Base-by-base conservation (phyloP, 768 basidiomycete species). In the Mycena albidolilacea region DNA sequence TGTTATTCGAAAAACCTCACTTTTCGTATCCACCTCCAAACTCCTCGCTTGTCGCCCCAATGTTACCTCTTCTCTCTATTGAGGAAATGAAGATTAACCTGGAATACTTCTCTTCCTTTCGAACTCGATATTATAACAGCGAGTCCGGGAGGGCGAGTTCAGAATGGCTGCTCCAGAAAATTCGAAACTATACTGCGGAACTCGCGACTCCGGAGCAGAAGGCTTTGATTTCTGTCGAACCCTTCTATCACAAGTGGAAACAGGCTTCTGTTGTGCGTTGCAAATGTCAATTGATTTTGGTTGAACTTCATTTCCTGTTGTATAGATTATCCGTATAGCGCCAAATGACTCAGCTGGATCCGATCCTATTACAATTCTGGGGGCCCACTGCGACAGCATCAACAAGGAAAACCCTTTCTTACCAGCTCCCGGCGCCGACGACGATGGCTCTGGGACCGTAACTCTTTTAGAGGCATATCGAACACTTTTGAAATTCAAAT, bases 381-480 rank as follows among this genome's bases (percentile, higher is more conserved):
- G 75, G 2, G 80, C 78, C 17, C 81, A 82, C 19, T 75, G 79
- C 44, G 81, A 80, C 62, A 81, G 77, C 6, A 74, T 75, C 30
- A 79, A 81, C 52, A 72, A 77, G 35, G 57, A 50, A 0, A 77
- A 79, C n/a, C 77, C 14, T 67, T 76, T 5, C 72, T 14, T 78
- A 19, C 77, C 76, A 11, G 80, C 80, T 7, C 83, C 82, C 30
- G 30, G 30, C 30, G 30, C 30, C 30, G 30, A 30, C 30, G 30
- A 30, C 30, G 30, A 30, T 30, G 84, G 83, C 9, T 79, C 84
- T 46, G 88, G 89, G 59, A 83, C 87, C 0, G 86, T 89, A 48
- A 86, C 85, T 30, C 86, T 90, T 19, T 80, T 89, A 11, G 89
- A 89, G 76, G 84, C 86, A 7, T 88, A 87, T 68, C 80, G 88